Conservation (phyloP, 2,329 filamentous ascomycete genomes). For the Ceratocystis diversiconidia region DNA sequence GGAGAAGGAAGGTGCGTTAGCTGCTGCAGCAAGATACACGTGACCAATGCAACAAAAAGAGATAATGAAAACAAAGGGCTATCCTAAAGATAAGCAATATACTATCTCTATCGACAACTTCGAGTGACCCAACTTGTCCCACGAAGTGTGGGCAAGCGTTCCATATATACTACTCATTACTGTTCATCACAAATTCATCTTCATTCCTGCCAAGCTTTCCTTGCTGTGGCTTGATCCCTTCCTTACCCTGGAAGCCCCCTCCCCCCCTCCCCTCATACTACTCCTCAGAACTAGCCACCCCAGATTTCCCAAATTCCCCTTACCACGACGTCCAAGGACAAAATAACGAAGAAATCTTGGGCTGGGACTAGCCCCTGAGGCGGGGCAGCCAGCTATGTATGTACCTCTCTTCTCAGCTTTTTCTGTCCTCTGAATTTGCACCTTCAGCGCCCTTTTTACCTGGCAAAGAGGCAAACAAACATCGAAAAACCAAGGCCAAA, state of each 20-base stretch:
- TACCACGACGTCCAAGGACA: too few species aligned
- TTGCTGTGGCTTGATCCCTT: neutral
- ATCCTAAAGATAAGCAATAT: neutral
- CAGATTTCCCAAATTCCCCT: neutral
- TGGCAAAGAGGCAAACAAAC: too few species aligned
- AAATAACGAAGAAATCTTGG: too few species aligned
- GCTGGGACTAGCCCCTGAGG: too few species aligned
- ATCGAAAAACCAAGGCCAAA: neutral
- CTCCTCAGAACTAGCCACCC: neutral
- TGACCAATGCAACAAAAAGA: neutral
- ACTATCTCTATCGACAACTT: too few species aligned
- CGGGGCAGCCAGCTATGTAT: neutral
- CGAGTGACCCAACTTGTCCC: neutral
- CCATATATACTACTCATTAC: neutral
- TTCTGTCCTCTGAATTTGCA: neutral
- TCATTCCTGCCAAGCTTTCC: neutral
- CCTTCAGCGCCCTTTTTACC: too few species aligned
- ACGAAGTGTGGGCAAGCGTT: neutral
- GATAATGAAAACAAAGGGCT: neutral
- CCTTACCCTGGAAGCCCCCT: neutral
- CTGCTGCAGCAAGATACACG: neutral
- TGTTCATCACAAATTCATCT: neutral
- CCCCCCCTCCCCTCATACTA: neutral
- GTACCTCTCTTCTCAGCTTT: neutral
- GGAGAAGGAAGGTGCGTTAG: neutral